Evolutionary conservation across 176 grass and related monocot genomes (phyloP), one percentile per base, ranked within the genome.

Genomic region (Bonia amplexicaulis): DNA sequence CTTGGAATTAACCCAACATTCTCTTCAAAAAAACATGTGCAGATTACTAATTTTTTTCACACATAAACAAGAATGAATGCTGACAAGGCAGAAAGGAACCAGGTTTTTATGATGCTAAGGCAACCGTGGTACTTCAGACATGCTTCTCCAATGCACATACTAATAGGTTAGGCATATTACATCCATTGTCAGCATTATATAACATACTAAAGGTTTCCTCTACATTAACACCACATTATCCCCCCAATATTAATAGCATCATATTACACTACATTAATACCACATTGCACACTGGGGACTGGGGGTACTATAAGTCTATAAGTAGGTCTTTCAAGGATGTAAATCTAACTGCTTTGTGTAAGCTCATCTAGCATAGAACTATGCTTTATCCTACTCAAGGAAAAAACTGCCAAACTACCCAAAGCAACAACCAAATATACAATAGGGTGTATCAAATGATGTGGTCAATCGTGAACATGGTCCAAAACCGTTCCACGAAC

Each of bases 341-440:
- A 72, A 72, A 80, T 73, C 46, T 45, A 80, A n/a, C 46, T 80
- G 12, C 58, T 76, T 84, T 35, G 12, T 16, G 7, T 10, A 71
- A 53, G 54, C 12, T 54, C 16, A 7, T 44, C 19, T 25, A 49
- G 23, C 45, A 71, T 25, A 17, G 12, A 66, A 66, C 4, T 8
- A 66, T 66, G 25, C 6, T 37, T 27, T 33, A 73, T 7, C 60
- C 6, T 15, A 54, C 17, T 74, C 13, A 72, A 17, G 26, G 16
- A 22, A 80, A n/a, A 64, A 70, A 6, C 62, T 62, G 26, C 12
- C 49, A 77, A 75, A 44, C 11, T 68, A 80, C 45, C 17, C 11
- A 22, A 85, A 74, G 4, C 27, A 60, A 7, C 63, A 61, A 69
- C 17, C 23, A 77, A 41, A 85, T 6, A 53, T 17, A 66, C 17